phyloP scores from a whole-genome alignment of 805 yeast genomes.

The Gaillardinia entomophila region DNA sequence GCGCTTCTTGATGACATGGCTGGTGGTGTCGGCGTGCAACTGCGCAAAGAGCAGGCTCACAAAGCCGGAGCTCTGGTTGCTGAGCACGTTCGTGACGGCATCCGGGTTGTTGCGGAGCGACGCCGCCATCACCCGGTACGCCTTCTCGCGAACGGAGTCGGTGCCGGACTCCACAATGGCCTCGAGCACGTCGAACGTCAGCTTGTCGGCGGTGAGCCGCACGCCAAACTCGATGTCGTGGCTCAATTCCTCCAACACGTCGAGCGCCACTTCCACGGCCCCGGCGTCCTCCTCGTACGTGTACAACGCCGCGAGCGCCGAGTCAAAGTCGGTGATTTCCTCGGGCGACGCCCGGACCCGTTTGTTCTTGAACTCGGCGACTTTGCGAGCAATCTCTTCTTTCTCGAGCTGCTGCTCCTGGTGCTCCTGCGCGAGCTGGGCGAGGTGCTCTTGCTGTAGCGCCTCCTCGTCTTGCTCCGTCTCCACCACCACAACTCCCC shows the following conservation, averaged over 20 bases:
- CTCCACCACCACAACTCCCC: constrained; percentile 7
- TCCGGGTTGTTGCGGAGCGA: constrained; percentile 70
- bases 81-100: constrained; percentile 39
- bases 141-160: constrained; percentile 38
- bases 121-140: constrained; percentile 58
- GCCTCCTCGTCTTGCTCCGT: constrained; percentile 3
- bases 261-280: constrained; percentile 26
- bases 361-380: not conserved
- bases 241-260: constrained; percentile 50
- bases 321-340: constrained; percentile 10
- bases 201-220: constrained; percentile 33
- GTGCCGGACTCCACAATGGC: constrained; percentile 5
- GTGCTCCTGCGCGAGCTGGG: not conserved
- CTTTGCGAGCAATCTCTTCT: constrained; percentile 2
- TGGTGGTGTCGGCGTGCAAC: constrained; percentile 8
- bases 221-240: constrained; percentile 64
- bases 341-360: constrained; percentile 2
- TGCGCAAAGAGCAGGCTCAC: constrained; percentile 14
- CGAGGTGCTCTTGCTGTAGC: not conserved
- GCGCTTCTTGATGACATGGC: constrained; percentile 39
- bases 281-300: constrained; percentile 9
- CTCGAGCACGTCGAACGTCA: constrained; percentile 23
- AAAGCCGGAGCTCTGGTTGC: constrained; percentile 11
- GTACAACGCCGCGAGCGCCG: constrained; percentile 6
- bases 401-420: constrained; percentile 1